These are phyloP conservation scores for Talaromyces sp. DNA, from an alignment of 2,329 filamentous ascomycete species.

Conservation along the genomic window DNA sequence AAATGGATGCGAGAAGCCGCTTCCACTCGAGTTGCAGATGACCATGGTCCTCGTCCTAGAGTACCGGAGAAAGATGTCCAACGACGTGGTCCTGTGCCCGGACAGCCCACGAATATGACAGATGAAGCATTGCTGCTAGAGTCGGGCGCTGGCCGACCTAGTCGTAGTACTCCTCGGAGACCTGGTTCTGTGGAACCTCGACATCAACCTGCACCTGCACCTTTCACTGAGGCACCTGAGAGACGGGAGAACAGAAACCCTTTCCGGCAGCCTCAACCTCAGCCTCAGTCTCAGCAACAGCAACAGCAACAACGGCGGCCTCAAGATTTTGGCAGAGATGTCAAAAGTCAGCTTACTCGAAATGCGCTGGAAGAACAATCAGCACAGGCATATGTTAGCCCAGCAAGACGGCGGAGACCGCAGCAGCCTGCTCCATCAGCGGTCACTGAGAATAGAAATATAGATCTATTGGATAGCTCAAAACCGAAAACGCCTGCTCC, in stretches of 20 bases:
- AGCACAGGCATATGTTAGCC: constrained; percentile 82
- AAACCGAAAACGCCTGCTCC: constrained; percentile 34
- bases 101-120: constrained; percentile 46
- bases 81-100: constrained; percentile 12
- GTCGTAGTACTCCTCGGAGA: constrained; percentile 29
- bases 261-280: constrained; percentile 50
- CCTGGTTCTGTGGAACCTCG: constrained; percentile 26
- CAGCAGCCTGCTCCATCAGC: constrained; percentile 34
- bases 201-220: constrained; percentile 16
- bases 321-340: constrained; percentile 40
- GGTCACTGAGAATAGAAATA: constrained; percentile 46
- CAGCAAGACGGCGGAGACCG: constrained; percentile 68
- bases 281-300: constrained; percentile 27
- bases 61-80: constrained; percentile 20
- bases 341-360: constrained; percentile 65
- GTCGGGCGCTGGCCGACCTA: constrained; percentile 29
- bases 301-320: constrained; percentile 33
- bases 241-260: constrained; percentile 42
- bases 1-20: constrained; percentile 88
- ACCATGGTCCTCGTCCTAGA: constrained; percentile 22
- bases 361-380: constrained; percentile 76
- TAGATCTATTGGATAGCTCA: constrained; percentile 64
- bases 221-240: constrained; percentile 26
- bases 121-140: constrained; percentile 55
- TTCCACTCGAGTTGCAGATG: constrained; percentile 17